These are phyloP conservation scores for Thielaviopsis ethacetica DNA, from an alignment of 2,329 filamentous ascomycete genomes.

Conservation along the genomic window DNA sequence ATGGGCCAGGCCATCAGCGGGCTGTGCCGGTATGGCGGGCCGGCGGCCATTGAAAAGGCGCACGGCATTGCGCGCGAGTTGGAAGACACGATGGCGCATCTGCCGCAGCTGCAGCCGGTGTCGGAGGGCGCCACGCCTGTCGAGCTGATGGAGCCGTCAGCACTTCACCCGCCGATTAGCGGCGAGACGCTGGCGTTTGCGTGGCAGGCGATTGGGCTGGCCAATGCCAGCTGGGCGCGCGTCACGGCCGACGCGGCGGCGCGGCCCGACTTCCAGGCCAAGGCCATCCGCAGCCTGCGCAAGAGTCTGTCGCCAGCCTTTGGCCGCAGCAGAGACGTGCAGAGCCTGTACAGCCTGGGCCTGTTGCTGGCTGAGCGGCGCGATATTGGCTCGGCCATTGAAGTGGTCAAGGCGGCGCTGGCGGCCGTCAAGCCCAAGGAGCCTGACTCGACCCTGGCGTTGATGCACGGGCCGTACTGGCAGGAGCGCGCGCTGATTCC, in stretches of 20 bases:
- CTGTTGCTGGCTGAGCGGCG: slow-evolving; percentile 79
- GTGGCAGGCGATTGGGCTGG: slow-evolving; percentile 74
- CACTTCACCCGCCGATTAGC: slow-evolving; percentile 29
- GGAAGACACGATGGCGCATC: slow-evolving; percentile 56
- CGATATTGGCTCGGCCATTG: slow-evolving; percentile 65
- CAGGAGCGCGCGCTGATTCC: slow-evolving; percentile 54
- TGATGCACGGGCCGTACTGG: slow-evolving; percentile 35
- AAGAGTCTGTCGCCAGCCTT: slow-evolving; percentile 54
- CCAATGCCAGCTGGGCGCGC: slow-evolving; percentile 74
- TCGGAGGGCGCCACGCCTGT: slow-evolving; percentile 13
- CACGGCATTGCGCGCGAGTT: slow-evolving; percentile 53
- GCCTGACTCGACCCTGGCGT: slow-evolving; percentile 26
- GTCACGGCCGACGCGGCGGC: slow-evolving; percentile 59
- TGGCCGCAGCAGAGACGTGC: slow-evolving; percentile 49
- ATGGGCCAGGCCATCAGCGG: slow-evolving; percentile 65
- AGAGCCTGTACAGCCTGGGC: slow-evolving; percentile 65
- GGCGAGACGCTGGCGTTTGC: slow-evolving; percentile 48
- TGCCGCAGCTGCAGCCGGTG: slow-evolving; percentile 20
- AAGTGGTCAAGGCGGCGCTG: slow-evolving; percentile 63
- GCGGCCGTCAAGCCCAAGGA: slow-evolving; percentile 37
- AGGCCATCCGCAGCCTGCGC: slow-evolving; percentile 61
- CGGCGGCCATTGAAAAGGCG: slow-evolving; percentile 63
- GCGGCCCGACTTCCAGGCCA: slow-evolving; percentile 56
- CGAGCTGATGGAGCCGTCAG: slow-evolving; percentile 19
- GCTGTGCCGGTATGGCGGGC: slow-evolving; percentile 66